These are phyloP conservation scores for Phanerochaete carnosa DNA, from an alignment of 768 basidiomycete species.

Conservation along the genomic window DNA sequence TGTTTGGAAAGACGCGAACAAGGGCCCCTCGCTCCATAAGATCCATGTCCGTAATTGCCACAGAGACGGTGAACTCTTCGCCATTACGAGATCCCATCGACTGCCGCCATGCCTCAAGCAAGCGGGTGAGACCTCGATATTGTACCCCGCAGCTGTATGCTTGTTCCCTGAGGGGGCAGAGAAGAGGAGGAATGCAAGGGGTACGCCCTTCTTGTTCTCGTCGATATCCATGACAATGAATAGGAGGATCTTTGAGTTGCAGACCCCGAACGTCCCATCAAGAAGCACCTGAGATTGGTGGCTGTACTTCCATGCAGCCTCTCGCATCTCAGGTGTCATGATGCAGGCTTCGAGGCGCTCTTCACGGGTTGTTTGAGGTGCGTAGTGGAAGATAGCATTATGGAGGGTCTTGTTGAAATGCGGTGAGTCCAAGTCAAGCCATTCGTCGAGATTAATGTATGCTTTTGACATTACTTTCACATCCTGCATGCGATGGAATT, in stretches of 20 bases:
- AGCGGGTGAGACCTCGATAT: slow-evolving; percentile 15
- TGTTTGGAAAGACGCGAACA: slow-evolving; percentile 24
- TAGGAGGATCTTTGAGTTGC: slow-evolving; percentile 19
- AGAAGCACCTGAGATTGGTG: slow-evolving; percentile 17
- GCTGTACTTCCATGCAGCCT: slow-evolving; percentile 8
- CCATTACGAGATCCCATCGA: neutral
- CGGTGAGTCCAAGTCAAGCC: slow-evolving; percentile 4
- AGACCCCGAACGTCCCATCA: slow-evolving; percentile 23
- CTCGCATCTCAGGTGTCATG: slow-evolving; percentile 6
- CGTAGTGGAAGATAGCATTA: slow-evolving; percentile 12
- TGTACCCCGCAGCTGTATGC: slow-evolving; percentile 19
- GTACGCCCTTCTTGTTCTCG: slow-evolving; percentile 26
- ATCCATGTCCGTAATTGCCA: slow-evolving; percentile 33
- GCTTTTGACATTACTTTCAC: neutral
- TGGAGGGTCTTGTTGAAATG: slow-evolving; percentile 1
- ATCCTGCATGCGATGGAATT: slow-evolving; percentile 14
- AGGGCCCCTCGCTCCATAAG: slow-evolving; percentile 30
- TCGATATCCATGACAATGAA: slow-evolving; percentile 33
- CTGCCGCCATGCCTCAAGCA: slow-evolving; percentile 20
- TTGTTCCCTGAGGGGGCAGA: slow-evolving; percentile 20
- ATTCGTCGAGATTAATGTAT: slow-evolving; percentile 8
- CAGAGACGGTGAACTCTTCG: slow-evolving; percentile 2
- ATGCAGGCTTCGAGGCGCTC: slow-evolving; percentile 10
- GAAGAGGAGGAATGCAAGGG: slow-evolving; percentile 30
- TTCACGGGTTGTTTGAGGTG: neutral